A percentile compares a stretch with the other conserved stretches of the same genome.
phyloP scores from a whole-genome alignment of 192 early-diverging fungal genomes.

The Phycomyces blakesleeanus region DNA sequence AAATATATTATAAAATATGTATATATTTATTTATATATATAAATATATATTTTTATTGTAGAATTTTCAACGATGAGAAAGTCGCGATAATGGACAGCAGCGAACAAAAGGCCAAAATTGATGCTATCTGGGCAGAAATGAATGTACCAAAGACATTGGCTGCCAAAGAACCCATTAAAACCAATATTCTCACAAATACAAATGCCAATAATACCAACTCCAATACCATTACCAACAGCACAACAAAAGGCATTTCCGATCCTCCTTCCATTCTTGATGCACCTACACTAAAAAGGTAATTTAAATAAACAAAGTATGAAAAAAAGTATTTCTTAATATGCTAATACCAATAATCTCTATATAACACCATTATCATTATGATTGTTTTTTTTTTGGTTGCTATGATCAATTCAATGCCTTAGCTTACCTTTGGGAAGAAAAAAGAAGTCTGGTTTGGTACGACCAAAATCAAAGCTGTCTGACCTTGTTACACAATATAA shows the following conservation, averaged over 20 bases:
- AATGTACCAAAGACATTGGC: slow-evolving; percentile 25
- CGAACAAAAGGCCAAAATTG: slow-evolving; percentile 36
- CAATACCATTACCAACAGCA: slow-evolving; percentile 8
- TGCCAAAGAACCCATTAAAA: slow-evolving; percentile 3
- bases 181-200: too few relatives aligned
- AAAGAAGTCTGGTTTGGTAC: slow-evolving; percentile 9
- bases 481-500: slow-evolving; percentile 31
- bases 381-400: background rate
- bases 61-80: too few relatives aligned
- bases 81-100: background rate
- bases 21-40: background rate
- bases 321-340: background rate
- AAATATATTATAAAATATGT: too few relatives aligned
- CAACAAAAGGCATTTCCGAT: slow-evolving; percentile 6
- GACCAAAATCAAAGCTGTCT: slow-evolving; percentile 35
- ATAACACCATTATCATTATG: too few relatives aligned
- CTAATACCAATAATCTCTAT: too few relatives aligned
- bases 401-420: background rate
- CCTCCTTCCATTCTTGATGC: slow-evolving; percentile 1
- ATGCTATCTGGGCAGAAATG: slow-evolving; percentile 57
- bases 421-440: background rate
- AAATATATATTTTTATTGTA: background rate
- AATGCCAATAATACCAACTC: too few relatives aligned
- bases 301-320: slow-evolving; percentile 2
- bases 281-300: slow-evolving; percentile 1